Base-by-base conservation (phyloP, 306 rosid species). In the Casuarina glauca region DNA sequence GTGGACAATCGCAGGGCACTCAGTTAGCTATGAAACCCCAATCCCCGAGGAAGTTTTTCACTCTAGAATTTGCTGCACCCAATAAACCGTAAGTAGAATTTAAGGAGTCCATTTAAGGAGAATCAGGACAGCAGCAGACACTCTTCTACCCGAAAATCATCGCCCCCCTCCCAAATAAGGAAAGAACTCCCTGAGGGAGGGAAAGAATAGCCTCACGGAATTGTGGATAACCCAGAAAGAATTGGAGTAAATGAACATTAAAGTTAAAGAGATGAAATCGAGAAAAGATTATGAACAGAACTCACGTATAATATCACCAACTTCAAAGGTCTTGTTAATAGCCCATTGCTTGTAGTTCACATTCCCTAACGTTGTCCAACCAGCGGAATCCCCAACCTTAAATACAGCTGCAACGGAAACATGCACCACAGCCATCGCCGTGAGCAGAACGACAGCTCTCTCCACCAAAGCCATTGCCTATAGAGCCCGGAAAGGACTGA, bases 301-400 rank as follows among this genome's bases (percentile, higher is more conserved):
- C 93, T 88, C 84, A 95, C 98, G 77, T 79, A 95, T 87, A 71
- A 90, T 78, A 54, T 95, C 97, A 83, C 93, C 98, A 70, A 84
- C 64, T 67, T 81, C 76, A 85, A 95, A 91, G 79, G 81, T 88
- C 76, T 91, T 92, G 39, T 87, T 51, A 64, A 93, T 86, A 83
- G 97, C 81, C 97, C 98, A 95, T 3, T 83, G 82, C 71, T 72
- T 91, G 85, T 95, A 95, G 78, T 92, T 76, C 9, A 95, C 79
- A 38, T 79, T 76, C 54, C 89, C 93, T 43, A 86, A 73, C 50
- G 88, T 86, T 44, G 97, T 92, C 98, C 98, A 95, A 7, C 97
- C 98, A 51, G 88, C 83, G 63, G 97, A 86, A 69, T 89, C 96
- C 44, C 98, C 98, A 74, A 92, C 96, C 83, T 91, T 91, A 86